Evolutionary conservation across 2,329 filamentous ascomycete genomes (phyloP).

Genomic region (Microcera coccophila): DNA sequence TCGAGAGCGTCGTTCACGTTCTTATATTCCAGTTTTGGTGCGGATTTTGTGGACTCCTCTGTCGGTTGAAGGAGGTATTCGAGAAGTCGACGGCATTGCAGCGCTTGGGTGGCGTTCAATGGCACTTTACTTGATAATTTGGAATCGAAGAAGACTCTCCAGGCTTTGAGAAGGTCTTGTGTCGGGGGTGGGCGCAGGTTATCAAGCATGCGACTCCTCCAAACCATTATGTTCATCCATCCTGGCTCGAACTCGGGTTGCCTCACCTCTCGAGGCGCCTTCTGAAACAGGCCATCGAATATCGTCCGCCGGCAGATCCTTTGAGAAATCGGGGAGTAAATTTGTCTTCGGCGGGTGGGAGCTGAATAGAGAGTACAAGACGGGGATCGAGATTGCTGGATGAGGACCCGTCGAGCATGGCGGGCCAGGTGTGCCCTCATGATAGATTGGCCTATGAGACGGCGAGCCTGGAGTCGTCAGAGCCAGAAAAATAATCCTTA

Average conservation of each 20-base stretch:
- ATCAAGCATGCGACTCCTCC: constrained; percentile 59
- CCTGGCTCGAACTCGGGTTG: constrained; percentile 65
- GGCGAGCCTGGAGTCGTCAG: constrained; percentile 18
- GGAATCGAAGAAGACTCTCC: constrained; percentile 59
- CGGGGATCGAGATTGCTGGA: constrained; percentile 32
- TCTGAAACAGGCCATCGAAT: constrained; percentile 56
- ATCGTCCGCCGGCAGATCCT: constrained; percentile 43
- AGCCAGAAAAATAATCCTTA: not conserved
- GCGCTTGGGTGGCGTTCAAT: constrained; percentile 64
- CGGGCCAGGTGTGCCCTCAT: constrained; percentile 46
- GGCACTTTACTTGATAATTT: constrained; percentile 46
- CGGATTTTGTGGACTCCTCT: constrained; percentile 7
- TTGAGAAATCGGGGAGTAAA: constrained; percentile 21
- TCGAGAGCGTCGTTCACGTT: constrained; percentile 40
- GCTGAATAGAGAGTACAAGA: constrained; percentile 33
- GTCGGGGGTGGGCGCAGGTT: constrained; percentile 61
- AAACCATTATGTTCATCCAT: constrained; percentile 66
- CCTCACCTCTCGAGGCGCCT: constrained; percentile 56
- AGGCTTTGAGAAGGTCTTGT: constrained; percentile 61
- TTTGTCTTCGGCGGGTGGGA: constrained; percentile 25
- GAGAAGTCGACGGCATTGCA: constrained; percentile 53
- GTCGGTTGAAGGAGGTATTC: constrained; percentile 47
- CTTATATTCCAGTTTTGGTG: constrained; percentile 31
- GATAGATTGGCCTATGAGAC: constrained; percentile 30
- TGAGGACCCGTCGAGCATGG: constrained; percentile 41